Evolutionary conservation across 1,284 basidiomycete species (phyloP), one percentile per base, ranked within the genome.

Genomic region (Coriolopsis trogii): DNA sequence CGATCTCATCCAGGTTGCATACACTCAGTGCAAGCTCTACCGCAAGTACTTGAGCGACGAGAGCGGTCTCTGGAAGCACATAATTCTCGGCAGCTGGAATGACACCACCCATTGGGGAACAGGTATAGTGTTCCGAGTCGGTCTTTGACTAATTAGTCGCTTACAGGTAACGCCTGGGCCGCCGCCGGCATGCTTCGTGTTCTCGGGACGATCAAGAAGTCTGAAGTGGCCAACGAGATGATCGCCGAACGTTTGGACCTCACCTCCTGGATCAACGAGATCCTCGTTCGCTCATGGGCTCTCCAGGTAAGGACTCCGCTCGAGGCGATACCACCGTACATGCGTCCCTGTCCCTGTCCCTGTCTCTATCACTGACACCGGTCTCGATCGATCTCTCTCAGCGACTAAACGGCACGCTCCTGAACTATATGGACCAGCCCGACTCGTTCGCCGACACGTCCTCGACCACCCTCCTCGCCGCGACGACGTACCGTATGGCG

Each of bases 141-240:
- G n/a, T 24, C 23, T 15, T 16, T 30, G 12, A 20, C 36, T 15
- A 6, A 10, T 12, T 18, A 8, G 21, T 18, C n/a, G 16, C 3
- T 33, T n/a, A n/a, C n/a, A 74, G 85, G 85, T 0, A 87, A 88
- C 56, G 85, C 72, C 0, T 89, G 86, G 87, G 85, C 81, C 0
- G 78, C 82, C 0, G 82, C 82, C 1, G 87, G 87, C 0, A 84
- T 86, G 77, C 68, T 84, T 20, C 75, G 85, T 20, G 83, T 86
- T 1, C 66, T 82, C 5, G 77, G 79, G 34, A 84, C 83, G 0
- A 74, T 87, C 45, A 69, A 75, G 47, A 73, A 80, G 44, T 80
- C 81, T 2, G 61, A 66, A 10, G 71, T 71, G 39, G 70, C 72
- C 7, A 47, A 49, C 5, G 37, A 70, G 21, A 76, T 86, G 58